Conservation (phyloP, 1,284 basidiomycete species). For the Pseudozyma pruni region DNA sequence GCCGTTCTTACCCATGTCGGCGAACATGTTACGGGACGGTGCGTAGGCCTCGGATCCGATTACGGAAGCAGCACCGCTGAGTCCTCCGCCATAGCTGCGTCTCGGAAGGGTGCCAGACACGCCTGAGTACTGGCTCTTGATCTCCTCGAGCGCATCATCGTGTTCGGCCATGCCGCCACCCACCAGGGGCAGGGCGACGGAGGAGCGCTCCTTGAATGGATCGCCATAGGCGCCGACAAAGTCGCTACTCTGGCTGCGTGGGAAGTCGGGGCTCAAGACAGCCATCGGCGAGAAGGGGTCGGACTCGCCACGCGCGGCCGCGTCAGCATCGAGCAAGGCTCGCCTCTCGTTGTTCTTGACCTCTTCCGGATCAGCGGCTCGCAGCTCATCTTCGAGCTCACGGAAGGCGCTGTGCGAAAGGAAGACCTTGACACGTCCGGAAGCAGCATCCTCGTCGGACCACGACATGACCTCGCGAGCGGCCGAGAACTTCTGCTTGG, state of each 20-base stretch:
- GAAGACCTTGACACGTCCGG: slow-evolving; percentile 85
- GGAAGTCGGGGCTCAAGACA: slow-evolving; percentile 23
- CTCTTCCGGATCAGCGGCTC: slow-evolving; percentile 76
- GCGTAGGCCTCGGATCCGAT: slow-evolving; percentile 74
- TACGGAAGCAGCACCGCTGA: slow-evolving; percentile 42
- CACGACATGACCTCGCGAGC: slow-evolving; percentile 76
- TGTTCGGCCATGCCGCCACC: slow-evolving; percentile 31
- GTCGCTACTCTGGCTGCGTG: slow-evolving; percentile 68
- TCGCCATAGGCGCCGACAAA: slow-evolving; percentile 64
- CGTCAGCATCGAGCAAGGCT: slow-evolving; percentile 75
- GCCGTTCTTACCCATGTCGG: slow-evolving; percentile 74
- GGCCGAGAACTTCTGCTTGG: slow-evolving; percentile 67
- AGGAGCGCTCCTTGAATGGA: slow-evolving; percentile 66
- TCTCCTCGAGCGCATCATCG: slow-evolving; percentile 50
- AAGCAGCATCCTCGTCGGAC: slow-evolving; percentile 78
- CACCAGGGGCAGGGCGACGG: slow-evolving; percentile 76
- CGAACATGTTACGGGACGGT: slow-evolving; percentile 92
- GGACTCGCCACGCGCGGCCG: slow-evolving; percentile 70
- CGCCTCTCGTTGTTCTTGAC: slow-evolving; percentile 70
- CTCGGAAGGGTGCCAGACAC: slow-evolving; percentile 33
- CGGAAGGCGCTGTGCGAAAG: slow-evolving; percentile 88
- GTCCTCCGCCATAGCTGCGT: slow-evolving; percentile 39
- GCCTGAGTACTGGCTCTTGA: slow-evolving; percentile 55
- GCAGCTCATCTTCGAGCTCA: slow-evolving; percentile 85
- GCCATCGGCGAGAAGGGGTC: slow-evolving; percentile 74